phyloP scores from a whole-genome alignment of 805 yeast genomes.

The Monosporozyma solicola region DNA sequence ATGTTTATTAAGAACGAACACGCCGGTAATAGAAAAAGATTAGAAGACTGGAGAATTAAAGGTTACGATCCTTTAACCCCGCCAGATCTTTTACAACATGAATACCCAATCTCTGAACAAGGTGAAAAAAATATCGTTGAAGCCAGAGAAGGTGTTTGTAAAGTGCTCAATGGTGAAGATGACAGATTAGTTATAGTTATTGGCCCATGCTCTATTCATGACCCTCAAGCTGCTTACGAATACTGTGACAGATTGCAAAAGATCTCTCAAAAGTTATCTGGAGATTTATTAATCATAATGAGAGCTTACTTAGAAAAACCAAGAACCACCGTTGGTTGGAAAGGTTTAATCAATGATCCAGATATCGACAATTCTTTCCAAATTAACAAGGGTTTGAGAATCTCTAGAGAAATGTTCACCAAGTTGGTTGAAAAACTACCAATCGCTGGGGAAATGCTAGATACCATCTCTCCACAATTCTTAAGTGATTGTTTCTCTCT shows the following conservation, averaged over 20 bases:
- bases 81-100: conserved; percentile 86
- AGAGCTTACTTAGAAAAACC: conserved; percentile 98
- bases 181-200: conserved; percentile 84
- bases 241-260: conserved; percentile 62
- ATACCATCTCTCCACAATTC: conserved; percentile 94
- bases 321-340: conserved; percentile 98
- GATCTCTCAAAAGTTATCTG: conserved; percentile 52
- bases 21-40: conserved; percentile 71
- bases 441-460: conserved; percentile 96
- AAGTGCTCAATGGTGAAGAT: conserved; percentile 69
- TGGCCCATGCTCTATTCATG: conserved; percentile 97
- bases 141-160: conserved; percentile 69
- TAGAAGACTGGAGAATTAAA: conserved; percentile 68
- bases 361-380: conserved; percentile 88
- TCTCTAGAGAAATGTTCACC: conserved; percentile 78
- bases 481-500: conserved; percentile 86
- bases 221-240: conserved; percentile 84
- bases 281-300: conserved; percentile 83
- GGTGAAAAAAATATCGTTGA: conserved; percentile 55
- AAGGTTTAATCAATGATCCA: conserved; percentile 95
- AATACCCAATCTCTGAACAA: conserved; percentile 55
- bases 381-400: conserved; percentile 88
- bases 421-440: conserved; percentile 78
- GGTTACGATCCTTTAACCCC: conserved; percentile 96
- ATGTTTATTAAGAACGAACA: conserved; percentile 84